Evolutionary conservation across 2,329 filamentous ascomycete genomes (phyloP), one percentile per base, ranked within the genome.

Genomic region (Incumbomyces lentus): DNA sequence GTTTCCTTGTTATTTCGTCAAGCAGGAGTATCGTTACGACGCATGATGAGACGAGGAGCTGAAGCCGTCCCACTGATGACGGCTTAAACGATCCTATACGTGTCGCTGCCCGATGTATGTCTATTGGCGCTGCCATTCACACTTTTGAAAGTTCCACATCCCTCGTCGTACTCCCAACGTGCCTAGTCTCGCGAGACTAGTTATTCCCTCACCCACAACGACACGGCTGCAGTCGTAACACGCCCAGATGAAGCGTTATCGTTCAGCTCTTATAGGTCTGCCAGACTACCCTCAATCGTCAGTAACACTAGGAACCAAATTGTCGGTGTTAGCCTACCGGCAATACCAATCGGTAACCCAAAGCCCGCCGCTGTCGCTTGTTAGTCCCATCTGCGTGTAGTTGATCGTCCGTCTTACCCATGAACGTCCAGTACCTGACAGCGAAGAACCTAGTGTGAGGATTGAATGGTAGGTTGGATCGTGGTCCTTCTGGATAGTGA

Each of bases 401-500:
- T 35, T 44, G 31, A 22, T 43, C 18, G 17, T 51, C 49, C 44
- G 40, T 31, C 69, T 73, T 64, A 85, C 82, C 67, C 76, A 82
- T 82, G 74, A 85, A 92, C 54, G 65, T 65, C 84, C 87, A 93
- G 81, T 84, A 98, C 70, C 82, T 77, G 59, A 86, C 53, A 57
- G 73, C 78, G 68, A 98, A 98, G 72, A 76, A 84, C 72, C 81
- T 86, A 65, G 82, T 90, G 73, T 86, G 76, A 58, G 92, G 85
- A 78, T 98, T 94, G 81, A 98, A 98, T 58, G 92, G 92, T 57
- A 98, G 72, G 79, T 95, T 96, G 75, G 78, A 82, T 71, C 87
- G 84, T 63, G 90, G 86, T 56, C 90, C 92, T 75, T 96, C 90
- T 60, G 90, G 84, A 76, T 98, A 98, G 78, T 98, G 92, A 82